Evolutionary conservation across 345 rosid genomes (phyloP).

Genomic region (Boechera divaricarpa): DNA sequence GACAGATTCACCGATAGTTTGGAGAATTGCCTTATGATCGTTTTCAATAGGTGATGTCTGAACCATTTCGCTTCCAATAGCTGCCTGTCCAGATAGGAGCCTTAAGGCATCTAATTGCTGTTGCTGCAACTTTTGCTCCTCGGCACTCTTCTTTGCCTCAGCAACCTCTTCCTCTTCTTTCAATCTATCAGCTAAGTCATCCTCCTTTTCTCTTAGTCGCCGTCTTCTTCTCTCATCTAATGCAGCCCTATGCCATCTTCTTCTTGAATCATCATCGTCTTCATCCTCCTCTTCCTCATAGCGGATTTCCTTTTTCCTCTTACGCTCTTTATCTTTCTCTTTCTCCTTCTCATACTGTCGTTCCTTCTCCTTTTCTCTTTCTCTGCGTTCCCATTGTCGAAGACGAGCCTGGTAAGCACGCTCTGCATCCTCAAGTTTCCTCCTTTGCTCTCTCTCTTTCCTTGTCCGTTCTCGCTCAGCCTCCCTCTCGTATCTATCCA

Average conservation of each 20-base stretch:
- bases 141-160: conserved; percentile 77
- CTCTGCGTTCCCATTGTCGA: conserved; percentile 95
- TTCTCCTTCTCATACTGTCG: conserved; percentile 92
- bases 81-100: conserved; percentile 55
- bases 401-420: conserved; percentile 87
- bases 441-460: conserved; percentile 93
- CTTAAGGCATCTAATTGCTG: conserved; percentile 64
- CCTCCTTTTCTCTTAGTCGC: conserved; percentile 81
- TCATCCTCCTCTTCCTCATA: conserved; percentile 80
- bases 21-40: conserved; percentile 51
- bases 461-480: conserved; percentile 84
- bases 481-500: conserved; percentile 89
- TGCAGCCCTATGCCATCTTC: conserved; percentile 78
- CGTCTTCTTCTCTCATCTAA: conserved; percentile 82
- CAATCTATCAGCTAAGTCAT: conserved; percentile 72
- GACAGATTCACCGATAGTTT: conserved; percentile 33
- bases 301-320: conserved; percentile 82
- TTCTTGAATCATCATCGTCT: conserved; percentile 81
- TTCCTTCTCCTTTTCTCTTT: conserved; percentile 89
- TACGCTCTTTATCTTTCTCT: conserved; percentile 91
- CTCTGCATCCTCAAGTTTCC: conserved; percentile 91
- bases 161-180: conserved; percentile 87
- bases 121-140: conserved; percentile 76
- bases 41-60: conserved; percentile 51
- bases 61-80: conserved; percentile 54